Base-by-base conservation (phyloP, 2,329 filamentous ascomycete species). In the Tolypocladium inflatum region DNA sequence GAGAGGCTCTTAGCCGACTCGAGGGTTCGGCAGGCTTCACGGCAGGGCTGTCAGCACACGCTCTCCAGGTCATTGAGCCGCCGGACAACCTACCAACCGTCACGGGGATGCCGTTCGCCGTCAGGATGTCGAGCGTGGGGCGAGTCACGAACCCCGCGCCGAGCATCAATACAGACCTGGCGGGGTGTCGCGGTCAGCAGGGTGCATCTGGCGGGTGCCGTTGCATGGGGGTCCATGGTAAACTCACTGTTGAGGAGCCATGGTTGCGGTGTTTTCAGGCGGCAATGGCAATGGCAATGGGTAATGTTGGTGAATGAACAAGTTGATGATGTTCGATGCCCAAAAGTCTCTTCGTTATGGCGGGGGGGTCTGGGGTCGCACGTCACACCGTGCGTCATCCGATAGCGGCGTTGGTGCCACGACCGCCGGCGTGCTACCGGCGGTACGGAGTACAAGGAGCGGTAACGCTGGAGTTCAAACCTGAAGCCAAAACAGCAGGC, bases 21-120 rank as follows among this genome's bases (percentile, higher is more conserved):
- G 58, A 96, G 81, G 51, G 89, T 93, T 72, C 91, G 81, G 82
- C 91, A 96, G 66, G 91, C 90, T 90, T 64, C 39, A 6, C 33
- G 38, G 4, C 9, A 17, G 2, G 15, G 55, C 9, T 50, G 45
- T 19, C 10, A 55, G 45, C n/a, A 50, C 30, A 39, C n/a, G 45
- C 52, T 5, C 21, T 35, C 37, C 15, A 1, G 5, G 26, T 13
- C 15, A 58, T 39, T 9, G 35, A n/a, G 38, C 37, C 11, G 39
- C 23, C 6, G 55, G n/a, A 41, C 13, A 15, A 70, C 80, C 63
- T 77, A 86, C 83, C 84, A 63, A 88, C 83, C n/a, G 84, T 87
- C 56, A 88, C 84, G 57, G 76, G 68, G 60, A 88, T 78, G 63
- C 80, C 84, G n/a, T 80, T 73, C 53, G 84, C 76, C 69, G 75